phyloP scores from a whole-genome alignment of 306 rosid species.

The Begonia loranthoides region DNA sequence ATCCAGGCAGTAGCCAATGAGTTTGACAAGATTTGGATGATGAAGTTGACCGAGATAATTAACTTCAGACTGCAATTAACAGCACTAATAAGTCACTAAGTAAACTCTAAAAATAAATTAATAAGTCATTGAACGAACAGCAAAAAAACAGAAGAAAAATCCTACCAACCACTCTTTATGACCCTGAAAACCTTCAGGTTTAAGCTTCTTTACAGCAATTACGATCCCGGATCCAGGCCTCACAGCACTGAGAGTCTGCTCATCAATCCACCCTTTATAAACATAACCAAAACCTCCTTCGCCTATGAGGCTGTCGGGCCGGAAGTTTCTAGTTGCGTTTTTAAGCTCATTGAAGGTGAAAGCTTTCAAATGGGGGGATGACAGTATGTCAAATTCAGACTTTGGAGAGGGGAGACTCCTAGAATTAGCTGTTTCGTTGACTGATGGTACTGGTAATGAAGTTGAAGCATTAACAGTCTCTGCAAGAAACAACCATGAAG shows the following conservation, averaged over 20 bases:
- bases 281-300: constrained; percentile 25
- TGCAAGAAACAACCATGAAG: constrained; percentile 1
- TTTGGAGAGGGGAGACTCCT: constrained; percentile 9
- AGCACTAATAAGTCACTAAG: constrained; percentile 3
- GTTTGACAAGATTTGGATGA: constrained; percentile 24
- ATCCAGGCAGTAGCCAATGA: constrained; percentile 22
- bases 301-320: constrained; percentile 19
- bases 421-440: constrained; percentile 1
- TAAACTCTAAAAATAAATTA: not conserved
- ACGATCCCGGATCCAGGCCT: constrained; percentile 16
- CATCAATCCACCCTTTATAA: constrained; percentile 28
- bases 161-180: constrained; percentile 28
- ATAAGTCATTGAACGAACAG: not conserved
- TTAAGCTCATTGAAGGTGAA: constrained; percentile 15
- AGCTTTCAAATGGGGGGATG: constrained; percentile 13
- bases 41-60: constrained; percentile 27
- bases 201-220: constrained; percentile 23
- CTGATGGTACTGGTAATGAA: constrained; percentile 3
- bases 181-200: constrained; percentile 20
- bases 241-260: constrained; percentile 13
- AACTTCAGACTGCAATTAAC: constrained; percentile 20
- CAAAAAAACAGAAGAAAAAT: not conserved
- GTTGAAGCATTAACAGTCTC: constrained; percentile 8
- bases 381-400: constrained; percentile 13
- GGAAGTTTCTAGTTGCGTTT: constrained; percentile 20